Evolutionary conservation across 768 basidiomycete genomes (phyloP).

Genomic region (Pleurotus tuber-regium): DNA sequence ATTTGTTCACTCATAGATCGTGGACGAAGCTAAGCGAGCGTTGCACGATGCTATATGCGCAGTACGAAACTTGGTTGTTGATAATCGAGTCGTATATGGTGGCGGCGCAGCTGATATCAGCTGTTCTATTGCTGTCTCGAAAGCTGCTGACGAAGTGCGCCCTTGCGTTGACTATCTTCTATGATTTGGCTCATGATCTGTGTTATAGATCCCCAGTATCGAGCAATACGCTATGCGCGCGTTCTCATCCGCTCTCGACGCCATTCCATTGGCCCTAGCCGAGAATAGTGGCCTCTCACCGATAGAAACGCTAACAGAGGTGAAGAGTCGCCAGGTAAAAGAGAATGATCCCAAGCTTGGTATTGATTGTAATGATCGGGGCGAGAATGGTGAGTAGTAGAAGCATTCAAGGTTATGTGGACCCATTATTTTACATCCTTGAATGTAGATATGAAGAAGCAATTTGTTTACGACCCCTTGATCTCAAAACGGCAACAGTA

Average conservation of each 20-base stretch:
- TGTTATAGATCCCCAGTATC: slow-evolving; percentile 83
- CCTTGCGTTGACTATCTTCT: not conserved
- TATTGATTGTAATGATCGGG: slow-evolving; percentile 87
- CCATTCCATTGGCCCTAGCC: slow-evolving; percentile 93
- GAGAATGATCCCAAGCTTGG: slow-evolving; percentile 86
- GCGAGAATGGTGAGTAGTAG: slow-evolving; percentile 73
- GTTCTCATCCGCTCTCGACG: slow-evolving; percentile 93
- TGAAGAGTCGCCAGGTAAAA: slow-evolving; percentile 88
- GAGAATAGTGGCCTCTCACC: slow-evolving; percentile 97
- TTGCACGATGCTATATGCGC: slow-evolving; percentile 97
- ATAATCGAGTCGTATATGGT: slow-evolving; percentile 97
- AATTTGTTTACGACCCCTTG: slow-evolving; percentile 95
- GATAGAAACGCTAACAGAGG: slow-evolving; percentile 94
- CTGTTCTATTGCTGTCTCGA: slow-evolving; percentile 87
- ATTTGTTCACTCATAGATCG: slow-evolving; percentile 60
- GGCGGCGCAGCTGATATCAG: slow-evolving; percentile 98
- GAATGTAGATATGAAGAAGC: slow-evolving; percentile 88
- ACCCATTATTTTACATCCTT: not conserved
- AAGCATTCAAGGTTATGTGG: not conserved
- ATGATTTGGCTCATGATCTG: not conserved
- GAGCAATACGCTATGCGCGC: slow-evolving; percentile 99
- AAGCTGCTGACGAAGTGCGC: slow-evolving; percentile 88
- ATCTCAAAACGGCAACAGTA: slow-evolving; percentile 98
- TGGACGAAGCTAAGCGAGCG: slow-evolving; percentile 97
- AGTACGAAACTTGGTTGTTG: slow-evolving; percentile 91